Evolutionary conservation across 306 rosid genomes (phyloP), one percentile per base, ranked within the genome.

Genomic region (Quercus berberidifolia): DNA sequence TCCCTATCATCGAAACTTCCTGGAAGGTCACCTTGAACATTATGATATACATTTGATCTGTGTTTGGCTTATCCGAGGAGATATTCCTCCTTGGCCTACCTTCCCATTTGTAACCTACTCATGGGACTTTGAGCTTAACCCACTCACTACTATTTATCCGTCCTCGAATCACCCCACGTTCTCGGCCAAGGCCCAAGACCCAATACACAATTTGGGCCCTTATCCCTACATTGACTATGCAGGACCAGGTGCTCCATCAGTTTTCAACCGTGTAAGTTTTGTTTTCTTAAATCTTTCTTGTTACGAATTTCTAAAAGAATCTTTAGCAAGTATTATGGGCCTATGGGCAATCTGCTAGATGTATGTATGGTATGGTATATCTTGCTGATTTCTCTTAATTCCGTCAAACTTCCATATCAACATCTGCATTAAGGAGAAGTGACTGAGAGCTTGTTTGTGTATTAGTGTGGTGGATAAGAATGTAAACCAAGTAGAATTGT

Each of bases 211-310:
- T 26, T 26, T 26, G 2, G 28, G 2, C 28, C 28, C 2, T 26
- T 26, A 26, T 26, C 28, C 28, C 28, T 26, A 26, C 28, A 26
- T 26, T 26, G 28, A 77, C 73, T 46, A 17, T 81, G 87, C 96
- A 93, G 97, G 99, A 26, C 99, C 97, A 18, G 99, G 97, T 74
- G 98, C 99, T 74, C 99, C 99, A 19, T 19, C 90, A 14, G 76
- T 90, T 89, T 95, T 95, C 93, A 93, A 93, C 82, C 88, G 94
- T 86, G 99, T 93, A 88, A 89, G 98, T 74, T 74, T 49, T 9
- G 75, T 73, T 74, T 59, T 69, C 41, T 20, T 71, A 57, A 4
- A 18, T 33, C 28, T 51, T 49, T 41, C 18, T 12, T 80, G 58
- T 76, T 73, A 1, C 6, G 54, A 74, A 81, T n/a, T 12, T 71